A percentile compares a stretch with the other conserved stretches of the same genome.
These are phyloP conservation scores for Russula vinacea DNA, from an alignment of 768 basidiomycete genomes.

Conservation along the genomic window DNA sequence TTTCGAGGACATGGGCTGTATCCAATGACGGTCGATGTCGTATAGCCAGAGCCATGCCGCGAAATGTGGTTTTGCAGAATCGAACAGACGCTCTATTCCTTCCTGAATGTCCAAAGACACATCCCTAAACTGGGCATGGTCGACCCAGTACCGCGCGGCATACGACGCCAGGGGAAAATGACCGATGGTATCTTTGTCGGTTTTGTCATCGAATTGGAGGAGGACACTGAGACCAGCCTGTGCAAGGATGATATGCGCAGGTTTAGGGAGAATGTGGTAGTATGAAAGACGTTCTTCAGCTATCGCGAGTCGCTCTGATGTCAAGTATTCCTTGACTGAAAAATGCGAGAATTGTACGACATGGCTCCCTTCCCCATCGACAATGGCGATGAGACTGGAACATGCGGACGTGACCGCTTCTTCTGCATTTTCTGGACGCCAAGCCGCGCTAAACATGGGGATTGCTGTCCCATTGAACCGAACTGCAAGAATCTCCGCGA, in stretches of 20 bases:
- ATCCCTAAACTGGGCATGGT: neutral
- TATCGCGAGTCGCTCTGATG: conserved; percentile 2
- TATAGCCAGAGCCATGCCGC: conserved; percentile 16
- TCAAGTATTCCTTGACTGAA: conserved; percentile 24
- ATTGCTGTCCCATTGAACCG: neutral
- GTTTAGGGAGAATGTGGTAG: conserved; percentile 7
- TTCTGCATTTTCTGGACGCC: neutral
- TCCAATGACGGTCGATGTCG: conserved; percentile 11
- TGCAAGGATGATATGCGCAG: conserved; percentile 12
- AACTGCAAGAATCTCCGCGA: conserved; percentile 18
- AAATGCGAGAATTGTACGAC: conserved; percentile 10
- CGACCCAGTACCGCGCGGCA: conserved; percentile 17
- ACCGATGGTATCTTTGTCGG: neutral
- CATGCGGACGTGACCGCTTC: neutral
- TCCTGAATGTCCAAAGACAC: neutral
- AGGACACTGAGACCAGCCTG: conserved; percentile 3
- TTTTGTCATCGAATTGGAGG: conserved; percentile 8
- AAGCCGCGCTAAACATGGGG: conserved; percentile 1
- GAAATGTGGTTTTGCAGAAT: conserved; percentile 3
- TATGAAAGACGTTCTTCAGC: conserved; percentile 2
- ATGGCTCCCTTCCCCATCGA: neutral
- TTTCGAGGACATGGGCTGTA: neutral
- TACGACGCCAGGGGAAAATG: neutral
- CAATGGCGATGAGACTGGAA: neutral
- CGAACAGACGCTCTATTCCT: conserved; percentile 5